A percentile compares a stretch with the other conserved stretches of the same genome.
Conservation (phyloP, 768 basidiomycete species). For the Boletus reticulatus region DNA sequence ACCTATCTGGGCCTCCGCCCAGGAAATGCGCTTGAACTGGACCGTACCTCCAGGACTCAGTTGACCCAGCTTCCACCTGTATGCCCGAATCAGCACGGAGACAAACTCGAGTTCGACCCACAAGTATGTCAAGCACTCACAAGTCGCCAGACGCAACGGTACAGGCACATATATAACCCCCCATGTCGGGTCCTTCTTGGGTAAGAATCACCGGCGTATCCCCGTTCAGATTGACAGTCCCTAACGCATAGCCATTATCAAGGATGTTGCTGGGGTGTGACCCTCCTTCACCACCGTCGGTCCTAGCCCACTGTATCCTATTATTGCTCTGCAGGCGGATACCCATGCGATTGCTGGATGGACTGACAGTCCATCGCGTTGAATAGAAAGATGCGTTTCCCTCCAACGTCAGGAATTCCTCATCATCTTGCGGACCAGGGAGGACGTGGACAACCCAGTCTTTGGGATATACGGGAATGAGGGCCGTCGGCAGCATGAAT, state of each 20-base stretch:
- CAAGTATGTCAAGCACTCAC: conserved; percentile 31
- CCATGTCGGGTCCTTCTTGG: conserved; percentile 62
- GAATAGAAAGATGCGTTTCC: conserved; percentile 52
- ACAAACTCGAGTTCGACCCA: not conserved
- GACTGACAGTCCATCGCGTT: conserved; percentile 50
- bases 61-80: conserved; percentile 70
- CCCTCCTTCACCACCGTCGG: conserved; percentile 62
- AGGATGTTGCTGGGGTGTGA: conserved; percentile 68
- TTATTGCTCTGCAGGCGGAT: conserved; percentile 49
- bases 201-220: conserved; percentile 68
- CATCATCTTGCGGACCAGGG: conserved; percentile 61
- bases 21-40: conserved; percentile 49
- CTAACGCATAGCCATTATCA: conserved; percentile 56
- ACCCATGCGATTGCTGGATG: conserved; percentile 62
- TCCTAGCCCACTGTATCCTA: conserved; percentile 52
- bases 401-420: conserved; percentile 47
- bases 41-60: conserved; percentile 55
- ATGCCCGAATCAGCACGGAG: not conserved
- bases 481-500: conserved; percentile 22
- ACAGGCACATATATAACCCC: conserved; percentile 58
- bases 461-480: conserved; percentile 45
- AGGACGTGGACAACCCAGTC: conserved; percentile 56
- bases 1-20: conserved; percentile 36
- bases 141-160: conserved; percentile 50
- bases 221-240: conserved; percentile 61